Evolutionary conservation across 805 yeast species (phyloP).

Genomic region (Soucietia sequanensis): DNA sequence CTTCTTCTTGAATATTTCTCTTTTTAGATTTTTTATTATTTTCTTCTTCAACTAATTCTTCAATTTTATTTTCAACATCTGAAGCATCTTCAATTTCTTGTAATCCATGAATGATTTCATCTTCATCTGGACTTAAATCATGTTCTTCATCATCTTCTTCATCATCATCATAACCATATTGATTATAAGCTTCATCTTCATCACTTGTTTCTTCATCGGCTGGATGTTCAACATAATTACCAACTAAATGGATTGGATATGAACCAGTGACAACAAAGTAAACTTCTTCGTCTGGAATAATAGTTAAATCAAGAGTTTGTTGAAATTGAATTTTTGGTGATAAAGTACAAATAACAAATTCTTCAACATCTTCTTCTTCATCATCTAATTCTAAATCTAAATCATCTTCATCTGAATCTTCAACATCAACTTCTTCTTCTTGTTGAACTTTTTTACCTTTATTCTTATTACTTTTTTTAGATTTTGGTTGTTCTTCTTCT

Average conservation of each 20-base stretch:
- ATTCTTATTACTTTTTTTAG: constrained; percentile 15
- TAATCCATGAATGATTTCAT: constrained; percentile 58
- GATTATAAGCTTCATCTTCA: constrained; percentile 49
- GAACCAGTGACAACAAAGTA: constrained; percentile 95
- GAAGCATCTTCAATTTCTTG: constrained; percentile 68
- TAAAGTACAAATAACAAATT: constrained; percentile 82
- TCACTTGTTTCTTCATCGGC: constrained; percentile 67
- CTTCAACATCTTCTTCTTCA: constrained; percentile 76
- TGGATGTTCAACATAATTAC: constrained; percentile 97
- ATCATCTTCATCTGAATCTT: constrained; percentile 49
- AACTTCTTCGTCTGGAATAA: constrained; percentile 91
- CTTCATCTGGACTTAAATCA: constrained; percentile 76
- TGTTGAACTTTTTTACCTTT: constrained; percentile 25
- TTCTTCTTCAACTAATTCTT: constrained; percentile 69
- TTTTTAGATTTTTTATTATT: constrained; percentile 22
- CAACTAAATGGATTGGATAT: constrained; percentile 86
- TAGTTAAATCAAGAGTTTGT: constrained; percentile 87
- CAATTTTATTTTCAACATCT: constrained; percentile 69
- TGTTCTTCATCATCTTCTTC: constrained; percentile 48
- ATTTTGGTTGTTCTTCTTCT: constrained; percentile 40
- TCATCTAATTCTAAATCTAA: constrained; percentile 57
- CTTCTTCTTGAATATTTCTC: constrained; percentile 11
- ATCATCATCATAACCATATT: constrained; percentile 47
- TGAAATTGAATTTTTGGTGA: constrained; percentile 84
- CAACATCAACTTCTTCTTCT: constrained; percentile 43